Evolutionary conservation across 106 monocot species (phyloP).

Genomic region (Hemerocallis citrina): DNA sequence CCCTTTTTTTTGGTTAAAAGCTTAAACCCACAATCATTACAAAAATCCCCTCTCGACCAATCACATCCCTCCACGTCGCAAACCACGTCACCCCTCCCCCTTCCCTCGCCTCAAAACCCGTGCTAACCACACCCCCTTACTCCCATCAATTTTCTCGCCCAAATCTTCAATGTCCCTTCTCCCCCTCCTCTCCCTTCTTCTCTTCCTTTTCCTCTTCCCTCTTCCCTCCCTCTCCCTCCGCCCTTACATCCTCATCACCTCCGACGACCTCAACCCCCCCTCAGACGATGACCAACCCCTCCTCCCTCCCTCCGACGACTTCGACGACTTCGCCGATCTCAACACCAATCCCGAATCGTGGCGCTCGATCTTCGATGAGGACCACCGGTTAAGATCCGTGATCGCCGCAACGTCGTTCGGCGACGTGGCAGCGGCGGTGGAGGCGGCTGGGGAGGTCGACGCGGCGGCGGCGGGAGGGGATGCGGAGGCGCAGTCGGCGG

Average conservation of each 20-base stretch:
- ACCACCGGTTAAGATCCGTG: slow-evolving; percentile 12
- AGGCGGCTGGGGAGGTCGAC: slow-evolving; percentile 45
- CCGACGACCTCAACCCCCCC: slow-evolving; percentile 17
- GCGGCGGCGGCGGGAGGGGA: slow-evolving; percentile 41
- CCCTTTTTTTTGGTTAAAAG: no score
- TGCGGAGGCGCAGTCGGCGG: slow-evolving; percentile 69
- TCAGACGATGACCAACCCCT: slow-evolving; percentile 10
- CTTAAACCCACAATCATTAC: no score
- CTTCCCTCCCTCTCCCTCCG: slow-evolving; percentile 28
- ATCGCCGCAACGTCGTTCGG: slow-evolving; percentile 48
- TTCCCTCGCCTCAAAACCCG: neutral
- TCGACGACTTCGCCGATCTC: slow-evolving; percentile 30
- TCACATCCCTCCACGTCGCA: neutral
- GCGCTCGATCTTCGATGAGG: slow-evolving; percentile 48
- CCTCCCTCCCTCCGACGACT: slow-evolving; percentile 24
- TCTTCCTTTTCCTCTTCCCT: slow-evolving; percentile 13
- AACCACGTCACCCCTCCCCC: neutral
- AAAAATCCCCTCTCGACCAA: no score
- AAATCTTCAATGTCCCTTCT: no score
- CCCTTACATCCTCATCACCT: slow-evolving; percentile 29
- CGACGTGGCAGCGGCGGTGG: slow-evolving; percentile 35
- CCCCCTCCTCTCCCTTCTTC: slow-evolving; percentile 3
- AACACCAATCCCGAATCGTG: slow-evolving; percentile 74
- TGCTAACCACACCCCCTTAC: neutral
- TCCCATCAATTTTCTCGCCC: neutral